phyloP scores from a whole-genome alignment of 1,284 basidiomycete genomes.

The Leccinum holopus region DNA sequence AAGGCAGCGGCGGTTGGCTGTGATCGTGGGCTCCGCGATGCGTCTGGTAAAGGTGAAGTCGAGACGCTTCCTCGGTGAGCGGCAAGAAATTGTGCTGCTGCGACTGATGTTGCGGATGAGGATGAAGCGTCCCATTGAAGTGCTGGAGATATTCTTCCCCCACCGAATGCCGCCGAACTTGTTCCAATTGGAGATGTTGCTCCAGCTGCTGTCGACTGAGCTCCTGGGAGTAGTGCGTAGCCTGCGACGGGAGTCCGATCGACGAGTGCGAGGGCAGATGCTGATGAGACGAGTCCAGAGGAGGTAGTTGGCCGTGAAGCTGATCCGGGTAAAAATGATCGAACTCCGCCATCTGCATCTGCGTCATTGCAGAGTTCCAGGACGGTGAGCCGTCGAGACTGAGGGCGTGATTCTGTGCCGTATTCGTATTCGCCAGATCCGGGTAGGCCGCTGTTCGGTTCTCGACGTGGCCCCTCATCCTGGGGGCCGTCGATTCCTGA shows the following conservation, averaged over 20 bases:
- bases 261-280: constrained; percentile 49
- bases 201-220: constrained; percentile 44
- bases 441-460: constrained; percentile 29
- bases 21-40: constrained; percentile 35
- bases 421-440: constrained; percentile 52
- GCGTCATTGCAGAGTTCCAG: constrained; percentile 81
- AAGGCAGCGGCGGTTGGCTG: constrained; percentile 28
- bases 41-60: constrained; percentile 36
- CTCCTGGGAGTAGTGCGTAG: constrained; percentile 43
- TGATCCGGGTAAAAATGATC: constrained; percentile 40
- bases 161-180: constrained; percentile 30
- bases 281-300: constrained; percentile 48
- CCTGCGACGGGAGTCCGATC: constrained; percentile 35
- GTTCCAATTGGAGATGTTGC: constrained; percentile 35
- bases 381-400: constrained; percentile 74
- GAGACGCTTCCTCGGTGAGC: constrained; percentile 30
- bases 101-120: constrained; percentile 24
- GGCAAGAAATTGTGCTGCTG: constrained; percentile 26
- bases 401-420: constrained; percentile 66
- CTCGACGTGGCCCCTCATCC: constrained; percentile 42
- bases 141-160: constrained; percentile 37
- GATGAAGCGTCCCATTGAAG: constrained; percentile 28
- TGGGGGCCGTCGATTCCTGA: constrained; percentile 53
- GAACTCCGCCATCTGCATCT: constrained; percentile 37
- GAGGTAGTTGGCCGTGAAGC: constrained; percentile 48